Conservation (phyloP, 768 basidiomycete species). For the Dentipellis fragilis region DNA sequence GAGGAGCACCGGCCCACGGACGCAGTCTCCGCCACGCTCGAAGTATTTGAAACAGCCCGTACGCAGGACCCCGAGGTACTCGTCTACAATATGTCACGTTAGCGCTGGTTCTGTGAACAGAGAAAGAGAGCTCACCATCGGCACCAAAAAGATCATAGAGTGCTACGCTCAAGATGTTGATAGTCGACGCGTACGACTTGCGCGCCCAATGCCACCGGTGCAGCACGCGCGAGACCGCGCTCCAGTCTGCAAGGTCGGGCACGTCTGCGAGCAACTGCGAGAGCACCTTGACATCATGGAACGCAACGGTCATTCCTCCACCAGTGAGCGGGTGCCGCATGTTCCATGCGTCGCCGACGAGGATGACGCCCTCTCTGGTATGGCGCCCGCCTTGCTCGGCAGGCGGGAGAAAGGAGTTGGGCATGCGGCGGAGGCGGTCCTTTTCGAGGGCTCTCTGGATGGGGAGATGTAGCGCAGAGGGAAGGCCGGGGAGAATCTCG, state of each 20-base stretch:
- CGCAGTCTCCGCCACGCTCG: conserved; percentile 81
- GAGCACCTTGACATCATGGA: conserved; percentile 77
- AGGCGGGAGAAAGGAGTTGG: conserved; percentile 87
- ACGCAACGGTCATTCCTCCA: conserved; percentile 95
- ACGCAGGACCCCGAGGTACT: conserved; percentile 50
- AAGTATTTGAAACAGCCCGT: conserved; percentile 97
- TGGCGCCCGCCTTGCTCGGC: conserved; percentile 44
- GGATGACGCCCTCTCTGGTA: conserved; percentile 60
- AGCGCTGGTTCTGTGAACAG: background rate
- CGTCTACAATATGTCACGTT: conserved; percentile 32
- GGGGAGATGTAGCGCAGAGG: conserved; percentile 54
- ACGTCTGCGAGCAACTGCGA: conserved; percentile 46
- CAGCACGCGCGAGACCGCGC: conserved; percentile 38
- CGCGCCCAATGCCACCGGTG: conserved; percentile 79
- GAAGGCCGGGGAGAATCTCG: conserved; percentile 76
- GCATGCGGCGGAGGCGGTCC: conserved; percentile 83
- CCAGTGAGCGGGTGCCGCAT: conserved; percentile 99
- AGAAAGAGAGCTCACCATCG: conserved; percentile 51
- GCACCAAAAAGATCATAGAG: conserved; percentile 93
- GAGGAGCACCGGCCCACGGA: conserved; percentile 82
- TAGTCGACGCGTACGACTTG: conserved; percentile 73
- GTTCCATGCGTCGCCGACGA: conserved; percentile 95
- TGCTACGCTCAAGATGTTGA: conserved; percentile 90
- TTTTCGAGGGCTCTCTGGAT: conserved; percentile 63
- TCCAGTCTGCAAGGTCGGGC: conserved; percentile 37